Conservation (phyloP, 495 filamentous ascomycete species). For the Penicillium cataractarum region DNA sequence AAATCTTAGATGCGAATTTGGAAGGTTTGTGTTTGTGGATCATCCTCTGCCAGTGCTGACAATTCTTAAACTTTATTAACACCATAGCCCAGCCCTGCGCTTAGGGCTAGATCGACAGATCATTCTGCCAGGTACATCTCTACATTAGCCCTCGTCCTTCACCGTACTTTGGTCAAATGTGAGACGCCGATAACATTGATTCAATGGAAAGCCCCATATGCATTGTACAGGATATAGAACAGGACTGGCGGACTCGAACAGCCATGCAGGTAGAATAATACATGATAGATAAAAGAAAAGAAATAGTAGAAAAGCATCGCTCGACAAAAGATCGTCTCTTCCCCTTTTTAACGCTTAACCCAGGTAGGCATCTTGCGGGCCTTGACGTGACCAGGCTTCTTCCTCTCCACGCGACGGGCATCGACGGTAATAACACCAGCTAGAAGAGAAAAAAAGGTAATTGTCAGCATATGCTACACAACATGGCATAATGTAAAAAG, state of each 20-base stretch:
- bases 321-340: slow-evolving; percentile 13
- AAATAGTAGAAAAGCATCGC: slow-evolving; percentile 18
- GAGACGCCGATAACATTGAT: neutral
- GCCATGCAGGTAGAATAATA: slow-evolving; percentile 36
- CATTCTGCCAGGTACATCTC: neutral
- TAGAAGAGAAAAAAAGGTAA: slow-evolving; percentile 40
- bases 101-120: neutral
- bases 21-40: neutral
- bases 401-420: slow-evolving; percentile 90
- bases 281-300: slow-evolving; percentile 30
- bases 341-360: slow-evolving; percentile 71
- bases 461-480: slow-evolving; percentile 6
- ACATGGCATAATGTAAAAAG: slow-evolving; percentile 3
- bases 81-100: neutral
- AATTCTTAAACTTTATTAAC: neutral
- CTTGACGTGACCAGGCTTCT: slow-evolving; percentile 95
- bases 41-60: neutral
- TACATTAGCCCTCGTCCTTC: neutral
- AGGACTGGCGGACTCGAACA: slow-evolving; percentile 26
- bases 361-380: slow-evolving; percentile 97
- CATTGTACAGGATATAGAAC: slow-evolving; percentile 43
- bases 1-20: neutral
- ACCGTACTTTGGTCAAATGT: neutral
- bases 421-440: slow-evolving; percentile 93
- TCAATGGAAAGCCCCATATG: slow-evolving; percentile 32